phyloP scores from a whole-genome alignment of 2,329 filamentous ascomycete genomes.

The Botrytis elliptica region DNA sequence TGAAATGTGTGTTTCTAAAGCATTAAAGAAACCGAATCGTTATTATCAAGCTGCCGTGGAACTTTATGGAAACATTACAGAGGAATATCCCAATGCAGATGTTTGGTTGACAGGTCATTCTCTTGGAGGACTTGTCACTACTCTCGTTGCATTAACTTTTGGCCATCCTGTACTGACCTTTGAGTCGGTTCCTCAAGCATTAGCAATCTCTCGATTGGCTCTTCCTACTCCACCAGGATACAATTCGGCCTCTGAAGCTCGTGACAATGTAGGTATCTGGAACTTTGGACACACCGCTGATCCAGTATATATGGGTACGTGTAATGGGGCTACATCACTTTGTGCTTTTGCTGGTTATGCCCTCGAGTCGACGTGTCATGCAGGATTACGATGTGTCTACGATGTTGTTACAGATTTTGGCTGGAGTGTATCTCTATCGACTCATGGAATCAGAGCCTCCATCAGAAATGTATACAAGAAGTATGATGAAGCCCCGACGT shows the following conservation, averaged over 20 bases:
- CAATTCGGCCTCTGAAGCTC: slow-evolving; percentile 53
- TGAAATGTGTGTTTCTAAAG: slow-evolving; percentile 75
- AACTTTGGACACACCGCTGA: slow-evolving; percentile 95
- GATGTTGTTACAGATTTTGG: slow-evolving; percentile 87
- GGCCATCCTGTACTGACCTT: slow-evolving; percentile 85
- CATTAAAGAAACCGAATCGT: slow-evolving; percentile 74
- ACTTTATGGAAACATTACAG: slow-evolving; percentile 86
- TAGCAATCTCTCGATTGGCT: slow-evolving; percentile 79
- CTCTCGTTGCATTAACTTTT: slow-evolving; percentile 82
- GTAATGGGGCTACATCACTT: slow-evolving; percentile 80
- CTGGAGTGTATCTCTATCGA: slow-evolving; percentile 86
- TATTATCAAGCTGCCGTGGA: slow-evolving; percentile 88
- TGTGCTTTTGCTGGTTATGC: slow-evolving; percentile 88
- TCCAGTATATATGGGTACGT: slow-evolving; percentile 87
- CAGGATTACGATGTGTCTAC: slow-evolving; percentile 81
- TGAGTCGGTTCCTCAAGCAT: slow-evolving; percentile 83
- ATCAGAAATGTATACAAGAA: slow-evolving; percentile 80
- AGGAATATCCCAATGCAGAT: slow-evolving; percentile 76
- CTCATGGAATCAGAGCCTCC: slow-evolving; percentile 81
- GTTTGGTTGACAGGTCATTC: slow-evolving; percentile 91
- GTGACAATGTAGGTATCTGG: slow-evolving; percentile 70
- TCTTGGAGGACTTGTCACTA: slow-evolving; percentile 83
- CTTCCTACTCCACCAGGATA: slow-evolving; percentile 75
- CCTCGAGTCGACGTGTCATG: slow-evolving; percentile 83
- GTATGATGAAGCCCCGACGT: slow-evolving; percentile 76